Conservation (phyloP, 768 basidiomycete species). For the Amanita brunnescens region DNA sequence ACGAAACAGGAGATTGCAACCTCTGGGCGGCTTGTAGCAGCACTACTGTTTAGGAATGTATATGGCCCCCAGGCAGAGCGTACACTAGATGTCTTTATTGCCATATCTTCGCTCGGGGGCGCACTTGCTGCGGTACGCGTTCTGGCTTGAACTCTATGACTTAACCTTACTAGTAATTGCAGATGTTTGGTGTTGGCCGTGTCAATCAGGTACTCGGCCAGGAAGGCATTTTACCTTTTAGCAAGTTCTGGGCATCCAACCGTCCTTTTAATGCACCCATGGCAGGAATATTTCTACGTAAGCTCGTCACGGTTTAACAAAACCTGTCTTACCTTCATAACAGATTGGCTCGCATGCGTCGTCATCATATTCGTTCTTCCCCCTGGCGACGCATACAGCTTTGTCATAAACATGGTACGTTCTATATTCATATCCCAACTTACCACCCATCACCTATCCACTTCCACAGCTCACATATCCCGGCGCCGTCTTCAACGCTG, state of each 20-base stretch:
- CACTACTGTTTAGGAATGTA: conserved; percentile 62
- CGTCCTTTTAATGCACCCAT: no score
- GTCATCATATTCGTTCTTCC: conserved; percentile 33
- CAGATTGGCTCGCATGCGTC: conserved; percentile 60
- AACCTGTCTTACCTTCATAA: conserved; percentile 36
- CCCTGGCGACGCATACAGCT: no score
- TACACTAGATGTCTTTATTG: conserved; percentile 25
- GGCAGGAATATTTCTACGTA: conserved; percentile 46
- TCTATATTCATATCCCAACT: no score
- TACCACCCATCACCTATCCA: neutral
- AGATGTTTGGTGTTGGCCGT: conserved; percentile 21
- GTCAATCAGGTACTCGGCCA: conserved; percentile 62
- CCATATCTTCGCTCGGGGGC: conserved; percentile 51
- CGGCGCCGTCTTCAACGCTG: conserved; percentile 33
- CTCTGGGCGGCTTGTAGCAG: conserved; percentile 30
- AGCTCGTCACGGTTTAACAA: conserved; percentile 20
- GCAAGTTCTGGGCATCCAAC: no score
- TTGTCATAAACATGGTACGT: neutral
- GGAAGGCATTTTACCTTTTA: no score
- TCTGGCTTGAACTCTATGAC: no score
- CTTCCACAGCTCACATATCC: conserved; percentile 39
- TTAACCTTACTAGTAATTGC: neutral
- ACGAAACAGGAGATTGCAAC: no score
- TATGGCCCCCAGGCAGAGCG: conserved; percentile 48
- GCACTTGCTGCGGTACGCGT: conserved; percentile 32